phyloP scores from a whole-genome alignment of 805 yeast species.

The Kodamaea neixiangensis region DNA sequence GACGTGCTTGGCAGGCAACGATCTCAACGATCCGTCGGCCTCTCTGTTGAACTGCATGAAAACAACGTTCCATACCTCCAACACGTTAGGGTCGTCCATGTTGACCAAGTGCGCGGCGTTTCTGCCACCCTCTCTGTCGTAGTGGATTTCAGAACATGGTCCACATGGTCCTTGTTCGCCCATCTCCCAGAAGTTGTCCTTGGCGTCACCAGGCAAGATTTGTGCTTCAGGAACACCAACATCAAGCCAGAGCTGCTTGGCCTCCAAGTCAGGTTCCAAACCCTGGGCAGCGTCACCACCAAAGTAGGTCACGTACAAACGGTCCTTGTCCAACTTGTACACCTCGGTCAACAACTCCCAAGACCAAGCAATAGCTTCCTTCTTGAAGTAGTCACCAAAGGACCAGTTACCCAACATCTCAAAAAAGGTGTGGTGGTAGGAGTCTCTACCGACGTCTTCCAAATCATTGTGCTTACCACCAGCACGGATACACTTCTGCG shows the following conservation, averaged over 20 bases:
- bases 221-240: constrained; percentile 92
- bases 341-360: constrained; percentile 91
- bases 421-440: constrained; percentile 97
- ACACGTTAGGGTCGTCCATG: constrained; percentile 95
- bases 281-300: constrained; percentile 88
- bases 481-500: constrained; percentile 98
- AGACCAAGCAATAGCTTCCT: constrained; percentile 84
- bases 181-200: constrained; percentile 99
- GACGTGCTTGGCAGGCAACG: constrained; percentile 91
- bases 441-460: constrained; percentile 97
- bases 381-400: constrained; percentile 97
- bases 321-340: constrained; percentile 73
- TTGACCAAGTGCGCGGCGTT: constrained; percentile 90
- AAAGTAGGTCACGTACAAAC: constrained; percentile 93
- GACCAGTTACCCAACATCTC: constrained; percentile 99
- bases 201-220: constrained; percentile 85
- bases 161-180: constrained; percentile 99
- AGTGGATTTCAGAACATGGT: constrained; percentile 97
- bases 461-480: constrained; percentile 99
- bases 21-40: constrained; percentile 72
- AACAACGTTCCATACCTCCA: constrained; percentile 97
- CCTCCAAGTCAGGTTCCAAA: constrained; percentile 91
- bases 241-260: constrained; percentile 79
- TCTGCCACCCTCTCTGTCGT: constrained; percentile 98
- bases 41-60: constrained; percentile 97